These are phyloP conservation scores for Condylostoma magnum DNA, from an alignment of 169 alveolate genomes.

Conservation along the genomic window DNA sequence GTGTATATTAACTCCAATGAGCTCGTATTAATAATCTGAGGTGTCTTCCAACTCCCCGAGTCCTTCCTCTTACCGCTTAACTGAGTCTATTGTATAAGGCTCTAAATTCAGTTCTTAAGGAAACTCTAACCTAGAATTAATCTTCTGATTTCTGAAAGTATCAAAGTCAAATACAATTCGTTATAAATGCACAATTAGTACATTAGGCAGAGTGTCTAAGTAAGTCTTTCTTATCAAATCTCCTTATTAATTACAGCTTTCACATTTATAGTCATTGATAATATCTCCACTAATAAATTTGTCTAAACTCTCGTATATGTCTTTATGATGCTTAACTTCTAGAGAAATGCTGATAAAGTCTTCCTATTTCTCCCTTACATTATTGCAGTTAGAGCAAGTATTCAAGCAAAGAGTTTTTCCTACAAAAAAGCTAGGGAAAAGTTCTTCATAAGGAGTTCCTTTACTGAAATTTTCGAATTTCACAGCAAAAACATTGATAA, in stretches of 20 bases:
- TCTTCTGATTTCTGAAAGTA: constrained; percentile 68
- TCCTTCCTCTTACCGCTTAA: constrained; percentile 19
- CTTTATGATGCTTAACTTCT: constrained; percentile 74
- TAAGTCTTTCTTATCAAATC: constrained; percentile 61
- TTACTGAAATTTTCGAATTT: constrained; percentile 68
- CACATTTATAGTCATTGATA: constrained; percentile 77
- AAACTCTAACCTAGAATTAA: constrained; percentile 76
- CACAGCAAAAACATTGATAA: constrained; percentile 71
- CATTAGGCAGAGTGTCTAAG: constrained; percentile 72
- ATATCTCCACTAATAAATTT: constrained; percentile 65
- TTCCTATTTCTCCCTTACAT: constrained; percentile 62
- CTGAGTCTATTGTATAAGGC: constrained; percentile 66
- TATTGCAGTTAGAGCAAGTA: constrained; percentile 62
- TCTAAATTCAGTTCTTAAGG: constrained; percentile 71
- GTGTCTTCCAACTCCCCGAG: constrained; percentile 7
- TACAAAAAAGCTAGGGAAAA: constrained; percentile 66
- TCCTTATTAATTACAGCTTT: constrained; percentile 70
- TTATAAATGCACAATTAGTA: constrained; percentile 73
- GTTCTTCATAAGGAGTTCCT: constrained; percentile 63
- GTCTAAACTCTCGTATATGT: constrained; percentile 63
- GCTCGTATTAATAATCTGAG: constrained; percentile 60
- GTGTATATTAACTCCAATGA: constrained; percentile 83
- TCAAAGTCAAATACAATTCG: constrained; percentile 76
- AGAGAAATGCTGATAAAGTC: constrained; percentile 68
- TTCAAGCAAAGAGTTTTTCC: constrained; percentile 65